Conservation (phyloP, 116 monocot species). For the Cymodocea nodosa region DNA sequence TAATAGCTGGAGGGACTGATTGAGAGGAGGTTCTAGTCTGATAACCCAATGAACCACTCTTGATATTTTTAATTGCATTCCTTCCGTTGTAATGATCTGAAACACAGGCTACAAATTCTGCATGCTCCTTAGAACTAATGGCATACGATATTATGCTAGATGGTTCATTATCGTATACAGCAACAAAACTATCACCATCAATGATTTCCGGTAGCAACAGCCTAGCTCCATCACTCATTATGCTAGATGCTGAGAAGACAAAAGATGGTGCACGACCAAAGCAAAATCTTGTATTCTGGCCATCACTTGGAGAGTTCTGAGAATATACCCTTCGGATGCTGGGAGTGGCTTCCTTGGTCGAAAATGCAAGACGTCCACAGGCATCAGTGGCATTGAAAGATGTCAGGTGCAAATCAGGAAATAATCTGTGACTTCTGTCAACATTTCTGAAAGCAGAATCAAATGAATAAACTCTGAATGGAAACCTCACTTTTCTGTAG, state of each 20-base stretch:
- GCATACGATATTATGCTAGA: constrained; percentile 78
- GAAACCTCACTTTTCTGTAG: constrained; percentile 26
- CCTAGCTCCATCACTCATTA: constrained; percentile 46
- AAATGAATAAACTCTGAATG: constrained; percentile 64
- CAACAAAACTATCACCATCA: constrained; percentile 34
- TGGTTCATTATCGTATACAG: constrained; percentile 86
- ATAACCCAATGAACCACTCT: background rate
- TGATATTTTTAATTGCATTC: constrained; percentile 6
- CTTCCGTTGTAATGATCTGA: constrained; percentile 1
- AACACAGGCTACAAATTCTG: constrained; percentile 25
- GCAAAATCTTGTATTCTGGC: constrained; percentile 31
- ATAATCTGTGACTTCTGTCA: constrained; percentile 18
- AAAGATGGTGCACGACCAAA: constrained; percentile 29
- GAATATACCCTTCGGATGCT: constrained; percentile 34
- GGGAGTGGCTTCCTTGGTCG: background rate
- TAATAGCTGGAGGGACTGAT: background rate
- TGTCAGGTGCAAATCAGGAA: constrained; percentile 26
- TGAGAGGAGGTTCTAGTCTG: constrained; percentile 1
- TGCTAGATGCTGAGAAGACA: constrained; percentile 32
- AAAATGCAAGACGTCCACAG: constrained; percentile 5
- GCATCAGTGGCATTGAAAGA: constrained; percentile 35
- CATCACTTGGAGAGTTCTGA: constrained; percentile 26
- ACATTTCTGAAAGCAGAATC: constrained; percentile 39
- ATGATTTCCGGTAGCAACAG: constrained; percentile 42
- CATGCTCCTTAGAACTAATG: constrained; percentile 58